Conservation (phyloP, 176 grass and related monocot genomes). For the Metroxylon sagu region DNA sequence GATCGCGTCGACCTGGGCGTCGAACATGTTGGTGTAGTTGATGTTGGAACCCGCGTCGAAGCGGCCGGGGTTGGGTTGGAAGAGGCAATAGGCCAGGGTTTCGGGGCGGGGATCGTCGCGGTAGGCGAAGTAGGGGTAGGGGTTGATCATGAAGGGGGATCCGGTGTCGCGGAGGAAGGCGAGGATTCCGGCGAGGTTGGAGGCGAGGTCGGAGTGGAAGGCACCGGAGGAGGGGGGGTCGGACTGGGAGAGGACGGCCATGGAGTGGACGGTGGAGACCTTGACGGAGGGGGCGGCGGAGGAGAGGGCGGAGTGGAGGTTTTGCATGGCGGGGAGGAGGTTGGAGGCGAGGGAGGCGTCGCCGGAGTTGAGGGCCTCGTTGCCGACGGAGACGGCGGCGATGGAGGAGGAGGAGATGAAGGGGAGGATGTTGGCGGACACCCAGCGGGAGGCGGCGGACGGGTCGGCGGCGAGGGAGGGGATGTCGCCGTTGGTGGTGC, state of each 20-base stretch:
- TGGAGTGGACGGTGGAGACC: constrained; percentile 86
- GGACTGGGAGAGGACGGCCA: constrained; percentile 71
- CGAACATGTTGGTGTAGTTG: constrained; percentile 96
- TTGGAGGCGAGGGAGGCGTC: constrained; percentile 43
- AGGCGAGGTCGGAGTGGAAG: constrained; percentile 48
- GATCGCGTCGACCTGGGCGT: constrained; percentile 92
- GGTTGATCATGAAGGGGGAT: constrained; percentile 92
- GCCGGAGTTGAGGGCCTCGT: constrained; percentile 72
- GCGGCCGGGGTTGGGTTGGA: constrained; percentile 82
- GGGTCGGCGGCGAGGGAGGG: constrained; percentile 54
- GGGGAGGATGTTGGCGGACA: constrained; percentile 48
- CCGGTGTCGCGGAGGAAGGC: constrained; percentile 71
- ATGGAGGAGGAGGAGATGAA: constrained; percentile 32
- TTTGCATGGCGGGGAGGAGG: constrained; percentile 92
- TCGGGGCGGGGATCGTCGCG: constrained; percentile 64
- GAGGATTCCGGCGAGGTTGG: constrained; percentile 55
- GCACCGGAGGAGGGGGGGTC: constrained; percentile 80
- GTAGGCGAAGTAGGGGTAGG: constrained; percentile 96
- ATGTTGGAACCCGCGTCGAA: constrained; percentile 57
- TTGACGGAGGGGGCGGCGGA: constrained; percentile 40
- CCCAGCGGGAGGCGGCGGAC: constrained; percentile 47
- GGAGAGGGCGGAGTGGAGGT: constrained; percentile 70
- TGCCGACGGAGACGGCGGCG: constrained; percentile 73
- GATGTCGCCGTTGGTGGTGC: constrained; percentile 62
- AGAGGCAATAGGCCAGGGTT: constrained; percentile 94